phyloP scores from a whole-genome alignment of 768 basidiomycete genomes.

The Amyloporia xantha region DNA sequence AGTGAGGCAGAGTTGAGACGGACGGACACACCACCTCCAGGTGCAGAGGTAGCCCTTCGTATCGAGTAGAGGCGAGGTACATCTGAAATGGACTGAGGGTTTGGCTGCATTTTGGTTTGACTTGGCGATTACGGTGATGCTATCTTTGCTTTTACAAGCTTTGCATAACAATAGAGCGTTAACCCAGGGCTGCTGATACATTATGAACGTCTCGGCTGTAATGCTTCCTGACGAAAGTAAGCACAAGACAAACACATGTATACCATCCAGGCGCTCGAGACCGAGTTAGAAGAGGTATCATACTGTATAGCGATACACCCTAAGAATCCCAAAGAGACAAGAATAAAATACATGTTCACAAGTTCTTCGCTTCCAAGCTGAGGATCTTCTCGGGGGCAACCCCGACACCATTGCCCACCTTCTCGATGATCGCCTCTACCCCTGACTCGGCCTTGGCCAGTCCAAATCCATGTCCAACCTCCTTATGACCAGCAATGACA shows the following conservation, averaged over 20 bases:
- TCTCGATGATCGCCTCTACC: conserved; percentile 20
- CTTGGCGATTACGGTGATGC: neutral
- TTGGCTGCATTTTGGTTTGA: too few species aligned
- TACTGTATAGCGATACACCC: too few species aligned
- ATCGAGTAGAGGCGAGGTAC: conserved; percentile 5
- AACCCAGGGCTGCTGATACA: too few species aligned
- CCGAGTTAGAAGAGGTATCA: too few species aligned
- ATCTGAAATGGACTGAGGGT: too few species aligned
- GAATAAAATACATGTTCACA: neutral
- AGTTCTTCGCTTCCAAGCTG: neutral
- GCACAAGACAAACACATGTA: too few species aligned
- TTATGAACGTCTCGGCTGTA: too few species aligned
- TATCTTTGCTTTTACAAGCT: neutral
- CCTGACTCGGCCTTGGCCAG: conserved; percentile 21
- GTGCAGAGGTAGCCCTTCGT: conserved; percentile 18
- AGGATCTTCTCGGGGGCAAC: neutral
- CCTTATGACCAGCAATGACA: conserved; percentile 15
- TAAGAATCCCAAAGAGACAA: too few species aligned
- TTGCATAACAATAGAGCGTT: too few species aligned
- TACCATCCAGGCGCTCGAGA: too few species aligned
- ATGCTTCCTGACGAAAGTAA: too few species aligned
- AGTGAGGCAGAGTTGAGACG: conserved; percentile 48
- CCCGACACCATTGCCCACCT: conserved; percentile 9
- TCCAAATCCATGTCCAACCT: conserved; percentile 17
- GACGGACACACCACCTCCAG: conserved; percentile 11